A percentile compares a stretch with the other conserved stretches of the same genome.
Conservation (phyloP, 495 filamentous ascomycete species). For the Viridothelium virens region DNA sequence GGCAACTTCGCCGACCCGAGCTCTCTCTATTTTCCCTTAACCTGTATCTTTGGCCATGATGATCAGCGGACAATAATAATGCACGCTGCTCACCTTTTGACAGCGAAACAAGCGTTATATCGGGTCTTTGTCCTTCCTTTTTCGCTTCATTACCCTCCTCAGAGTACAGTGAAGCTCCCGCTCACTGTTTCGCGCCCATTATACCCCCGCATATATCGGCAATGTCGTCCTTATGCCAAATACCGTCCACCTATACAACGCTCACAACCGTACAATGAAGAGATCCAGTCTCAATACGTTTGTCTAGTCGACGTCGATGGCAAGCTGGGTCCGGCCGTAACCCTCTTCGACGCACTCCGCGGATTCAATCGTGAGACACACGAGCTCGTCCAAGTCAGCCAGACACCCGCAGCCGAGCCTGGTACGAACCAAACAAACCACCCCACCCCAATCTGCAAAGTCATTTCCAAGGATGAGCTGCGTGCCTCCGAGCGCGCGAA, state of each 20-base stretch:
- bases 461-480: constrained; percentile 47
- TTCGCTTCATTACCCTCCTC: constrained; percentile 10
- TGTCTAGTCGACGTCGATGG: constrained; percentile 25
- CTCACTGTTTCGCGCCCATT: constrained; percentile 13
- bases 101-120: constrained; percentile 29
- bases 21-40: not conserved
- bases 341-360: constrained; percentile 40
- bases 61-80: no score
- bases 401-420: constrained; percentile 21
- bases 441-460: constrained; percentile 59
- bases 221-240: not conserved
- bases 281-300: constrained; percentile 20
- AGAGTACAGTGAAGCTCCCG: constrained; percentile 2
- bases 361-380: constrained; percentile 43
- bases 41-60: constrained; percentile 9
- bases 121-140: constrained; percentile 30
- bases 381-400: constrained; percentile 52
- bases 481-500: constrained; percentile 37
- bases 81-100: constrained; percentile 17
- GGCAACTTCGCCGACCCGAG: not conserved
- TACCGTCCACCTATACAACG: constrained; percentile 14
- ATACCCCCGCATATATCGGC: constrained; percentile 16
- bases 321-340: constrained; percentile 21
- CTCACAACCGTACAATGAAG: constrained; percentile 24
- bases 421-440: not conserved